These are phyloP conservation scores for Boletus insuetus DNA, from an alignment of 768 basidiomycete species.

Conservation along the genomic window DNA sequence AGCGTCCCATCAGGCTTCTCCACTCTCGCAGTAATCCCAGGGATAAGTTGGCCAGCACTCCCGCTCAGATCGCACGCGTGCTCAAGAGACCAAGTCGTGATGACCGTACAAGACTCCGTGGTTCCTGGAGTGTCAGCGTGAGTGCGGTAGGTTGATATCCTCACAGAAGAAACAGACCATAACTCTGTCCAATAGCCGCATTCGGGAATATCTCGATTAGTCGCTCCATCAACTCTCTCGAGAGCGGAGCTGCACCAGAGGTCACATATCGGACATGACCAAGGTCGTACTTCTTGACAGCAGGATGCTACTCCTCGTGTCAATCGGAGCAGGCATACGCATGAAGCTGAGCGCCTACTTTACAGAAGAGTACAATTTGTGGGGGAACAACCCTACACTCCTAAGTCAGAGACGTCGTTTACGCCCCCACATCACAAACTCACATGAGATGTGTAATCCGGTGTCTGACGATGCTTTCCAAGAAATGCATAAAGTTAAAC, in stretches of 20 bases:
- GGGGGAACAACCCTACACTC: constrained; percentile 42
- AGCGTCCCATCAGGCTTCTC: constrained; percentile 56
- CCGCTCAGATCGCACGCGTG: constrained; percentile 48
- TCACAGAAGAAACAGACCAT: constrained; percentile 38
- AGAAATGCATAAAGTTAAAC: constrained; percentile 43
- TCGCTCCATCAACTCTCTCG: constrained; percentile 46
- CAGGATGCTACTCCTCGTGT: constrained; percentile 34
- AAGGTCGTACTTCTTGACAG: constrained; percentile 38
- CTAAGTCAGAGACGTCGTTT: neutral
- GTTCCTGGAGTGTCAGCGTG: constrained; percentile 39
- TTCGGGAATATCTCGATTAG: constrained; percentile 46
- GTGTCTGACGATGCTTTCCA: constrained; percentile 45
- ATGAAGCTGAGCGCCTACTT: constrained; percentile 31
- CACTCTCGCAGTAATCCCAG: constrained; percentile 55
- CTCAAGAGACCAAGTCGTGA: constrained; percentile 46
- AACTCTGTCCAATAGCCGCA: constrained; percentile 57
- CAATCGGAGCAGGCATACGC: neutral
- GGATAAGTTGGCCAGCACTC: constrained; percentile 55
- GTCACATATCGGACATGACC: constrained; percentile 38
- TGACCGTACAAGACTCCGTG: constrained; percentile 59
- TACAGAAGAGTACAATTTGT: constrained; percentile 48
- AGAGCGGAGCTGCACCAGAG: constrained; percentile 58
- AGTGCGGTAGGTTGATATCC: neutral
- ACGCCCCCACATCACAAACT: constrained; percentile 7
- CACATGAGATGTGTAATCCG: constrained; percentile 45